Base-by-base conservation (phyloP, 179 eudicot species). In the Spergularia azorica region DNA sequence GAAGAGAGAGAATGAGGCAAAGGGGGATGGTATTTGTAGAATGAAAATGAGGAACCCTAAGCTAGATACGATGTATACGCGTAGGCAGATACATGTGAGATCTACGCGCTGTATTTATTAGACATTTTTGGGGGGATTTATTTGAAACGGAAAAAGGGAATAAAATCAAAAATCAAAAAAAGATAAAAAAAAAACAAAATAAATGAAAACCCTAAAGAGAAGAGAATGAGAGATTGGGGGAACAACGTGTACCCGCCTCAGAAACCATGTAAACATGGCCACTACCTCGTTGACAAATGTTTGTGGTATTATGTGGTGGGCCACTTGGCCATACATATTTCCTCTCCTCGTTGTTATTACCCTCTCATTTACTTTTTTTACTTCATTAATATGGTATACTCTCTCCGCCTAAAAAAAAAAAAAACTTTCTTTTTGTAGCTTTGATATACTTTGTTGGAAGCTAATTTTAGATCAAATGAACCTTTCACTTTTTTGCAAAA, bases 171-270 rank as follows among this genome's bases (percentile, higher is more conserved):
- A 67, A n/a, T 5, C 7, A 0, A 64, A 16, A 52, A 8, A 5
- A 18, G 32, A 63, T 15, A 11, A 16, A 43, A 43, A 43, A 26
- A 26, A 26, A 26, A 26, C 32, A 26, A 26, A 26, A 26, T 1
- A 26, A 26, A 26, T 1, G 50, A 51, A 18, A 70, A 74, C 26
- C 78, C 72, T 65, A 26, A 26, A 36, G 32, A 67, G 39, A 50
- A 52, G 52, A 11, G 63, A 20, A 43, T 26, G 32, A 26, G 32
- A 26, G 32, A 26, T 26, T 26, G 71, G 67, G 48, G 48, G 79
- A 26, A 71, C n/a, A 80, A 71, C 76, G 79, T 80, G 79, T 68
- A 62, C 63, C 63, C 71, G 83, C 63, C 69, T 79, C 69, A 39
- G 50, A 7, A 3, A 14, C 74, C 52, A 61, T 63, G 13, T 51